phyloP scores from a whole-genome alignment of 2,329 filamentous ascomycete genomes.

The Thielaviopsis populi region DNA sequence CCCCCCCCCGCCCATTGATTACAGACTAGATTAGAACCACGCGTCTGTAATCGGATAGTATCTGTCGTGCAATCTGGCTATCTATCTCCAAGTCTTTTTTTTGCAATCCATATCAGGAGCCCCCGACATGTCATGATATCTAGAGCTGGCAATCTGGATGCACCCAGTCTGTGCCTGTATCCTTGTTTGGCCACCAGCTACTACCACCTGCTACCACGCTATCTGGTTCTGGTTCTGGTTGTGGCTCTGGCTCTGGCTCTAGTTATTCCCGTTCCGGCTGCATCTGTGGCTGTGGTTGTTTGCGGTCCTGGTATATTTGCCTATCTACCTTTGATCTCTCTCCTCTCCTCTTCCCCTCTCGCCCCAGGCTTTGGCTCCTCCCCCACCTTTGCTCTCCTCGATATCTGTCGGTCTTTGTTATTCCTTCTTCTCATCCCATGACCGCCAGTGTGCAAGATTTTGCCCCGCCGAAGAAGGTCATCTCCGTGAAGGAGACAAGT shows the following conservation, averaged over 20 bases:
- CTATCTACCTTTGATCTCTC: neutral
- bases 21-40: no score
- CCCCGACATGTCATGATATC: neutral
- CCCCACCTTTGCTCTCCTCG: neutral
- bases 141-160: neutral
- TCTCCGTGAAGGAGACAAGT: neutral
- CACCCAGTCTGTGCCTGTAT: neutral
- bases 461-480: slow-evolving; percentile 1
- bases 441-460: neutral
- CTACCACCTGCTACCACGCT: no score
- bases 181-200: neutral
- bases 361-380: neutral
- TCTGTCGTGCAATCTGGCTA: neutral
- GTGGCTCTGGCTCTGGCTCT: no score
- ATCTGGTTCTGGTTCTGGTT: no score
- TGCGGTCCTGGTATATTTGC: neutral
- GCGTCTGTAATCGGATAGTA: neutral
- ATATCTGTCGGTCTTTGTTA: neutral
- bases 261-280: neutral
- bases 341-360: neutral
- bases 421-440: neutral
- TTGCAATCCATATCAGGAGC: neutral
- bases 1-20: no score
- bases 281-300: neutral
- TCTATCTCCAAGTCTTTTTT: neutral